These are phyloP conservation scores for Tetradesmus lagerheimii DNA, from an alignment of 139 green algal species.

Conservation along the genomic window DNA sequence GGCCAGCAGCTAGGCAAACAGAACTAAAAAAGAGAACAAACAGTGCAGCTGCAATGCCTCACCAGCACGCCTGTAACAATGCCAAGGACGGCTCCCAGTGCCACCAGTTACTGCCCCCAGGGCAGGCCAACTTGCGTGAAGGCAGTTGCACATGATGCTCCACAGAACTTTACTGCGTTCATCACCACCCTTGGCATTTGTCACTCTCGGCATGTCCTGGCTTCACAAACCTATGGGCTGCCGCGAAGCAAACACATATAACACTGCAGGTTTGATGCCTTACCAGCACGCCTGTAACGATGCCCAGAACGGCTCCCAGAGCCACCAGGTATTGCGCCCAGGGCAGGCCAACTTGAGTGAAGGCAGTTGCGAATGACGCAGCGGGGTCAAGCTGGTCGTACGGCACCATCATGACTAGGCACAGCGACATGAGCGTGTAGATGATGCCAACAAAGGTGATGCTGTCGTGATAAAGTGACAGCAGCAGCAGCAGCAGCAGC, in stretches of 20 bases:
- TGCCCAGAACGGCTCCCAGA: slow-evolving; percentile 54
- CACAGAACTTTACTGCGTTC: too few relatives aligned
- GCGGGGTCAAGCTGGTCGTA: slow-evolving; percentile 60
- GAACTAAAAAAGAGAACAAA: too few relatives aligned
- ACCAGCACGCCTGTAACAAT: slow-evolving; percentile 21
- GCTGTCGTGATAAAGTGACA: not conserved
- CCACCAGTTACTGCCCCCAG: slow-evolving; percentile 26
- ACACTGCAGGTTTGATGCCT: too few relatives aligned
- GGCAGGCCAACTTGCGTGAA: too few relatives aligned
- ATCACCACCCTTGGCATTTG: too few relatives aligned
- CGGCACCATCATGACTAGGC: slow-evolving; percentile 68
- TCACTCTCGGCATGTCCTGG: too few relatives aligned
- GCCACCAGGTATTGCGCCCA: slow-evolving; percentile 42
- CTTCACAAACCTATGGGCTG: too few relatives aligned
- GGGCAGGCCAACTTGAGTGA: slow-evolving; percentile 42
- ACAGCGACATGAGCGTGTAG: slow-evolving; percentile 49
- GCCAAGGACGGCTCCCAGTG: not conserved
- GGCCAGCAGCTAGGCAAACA: too few relatives aligned
- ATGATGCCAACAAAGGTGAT: slow-evolving; percentile 51
- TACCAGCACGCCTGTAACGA: slow-evolving; percentile 64
- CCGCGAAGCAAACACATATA: too few relatives aligned
- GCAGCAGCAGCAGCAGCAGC: not conserved
- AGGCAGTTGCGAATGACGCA: slow-evolving; percentile 70
- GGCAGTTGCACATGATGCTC: too few relatives aligned
- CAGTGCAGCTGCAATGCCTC: too few relatives aligned